These are phyloP conservation scores for Nemania serpens DNA, from an alignment of 2,329 filamentous ascomycete species.

Conservation along the genomic window DNA sequence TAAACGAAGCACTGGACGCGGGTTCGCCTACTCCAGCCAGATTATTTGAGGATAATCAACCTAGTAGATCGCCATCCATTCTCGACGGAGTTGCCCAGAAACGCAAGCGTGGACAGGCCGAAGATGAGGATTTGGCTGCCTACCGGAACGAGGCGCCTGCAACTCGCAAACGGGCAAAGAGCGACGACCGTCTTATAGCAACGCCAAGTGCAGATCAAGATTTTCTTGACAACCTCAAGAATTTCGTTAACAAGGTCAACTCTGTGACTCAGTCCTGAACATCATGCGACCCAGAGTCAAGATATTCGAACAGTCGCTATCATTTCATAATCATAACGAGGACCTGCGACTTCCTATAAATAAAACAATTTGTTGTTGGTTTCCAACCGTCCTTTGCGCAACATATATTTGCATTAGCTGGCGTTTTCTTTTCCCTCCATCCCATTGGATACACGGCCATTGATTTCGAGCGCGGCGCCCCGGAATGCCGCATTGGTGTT, in stretches of 20 bases:
- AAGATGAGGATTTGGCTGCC: conserved; percentile 33
- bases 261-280: conserved; percentile 18
- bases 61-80: conserved; percentile 32
- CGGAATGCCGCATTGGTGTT: no score
- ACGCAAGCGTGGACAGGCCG: conserved; percentile 34
- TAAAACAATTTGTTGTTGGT: conserved; percentile 3
- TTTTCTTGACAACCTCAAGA: conserved; percentile 37
- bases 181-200: conserved; percentile 15
- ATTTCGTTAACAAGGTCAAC: conserved; percentile 34
- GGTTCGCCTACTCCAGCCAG: conserved; percentile 5
- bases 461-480: conserved; percentile 12
- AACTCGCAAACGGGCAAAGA: conserved; percentile 36
- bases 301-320: background rate
- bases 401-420: conserved; percentile 12
- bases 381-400: background rate
- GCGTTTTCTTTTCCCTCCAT: conserved; percentile 1
- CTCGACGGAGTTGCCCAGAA: conserved; percentile 29
- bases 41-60: conserved; percentile 10
- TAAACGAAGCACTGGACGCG: conserved; percentile 3
- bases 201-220: conserved; percentile 30
- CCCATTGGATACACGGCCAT: conserved; percentile 9
- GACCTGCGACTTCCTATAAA: background rate
- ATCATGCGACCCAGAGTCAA: background rate
- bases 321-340: background rate
- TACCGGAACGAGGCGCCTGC: conserved; percentile 33